phyloP scores from a whole-genome alignment of 805 yeast species.

The Wickerhamiella spandovensis region DNA sequence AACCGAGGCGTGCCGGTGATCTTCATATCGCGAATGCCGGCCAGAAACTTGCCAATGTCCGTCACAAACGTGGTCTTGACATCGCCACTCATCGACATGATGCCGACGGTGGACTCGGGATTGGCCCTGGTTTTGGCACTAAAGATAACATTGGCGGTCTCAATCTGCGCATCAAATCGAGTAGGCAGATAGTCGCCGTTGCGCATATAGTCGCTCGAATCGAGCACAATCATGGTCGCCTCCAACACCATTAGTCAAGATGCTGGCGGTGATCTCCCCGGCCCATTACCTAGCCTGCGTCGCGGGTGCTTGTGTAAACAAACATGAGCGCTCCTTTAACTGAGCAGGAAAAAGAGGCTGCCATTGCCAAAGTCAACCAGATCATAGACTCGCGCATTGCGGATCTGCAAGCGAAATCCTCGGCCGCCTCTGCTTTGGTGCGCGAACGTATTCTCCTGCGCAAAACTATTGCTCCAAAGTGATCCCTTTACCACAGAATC shows the following conservation, averaged over 20 bases:
- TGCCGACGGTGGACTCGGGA: conserved; percentile 89
- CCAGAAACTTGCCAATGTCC: conserved; percentile 72
- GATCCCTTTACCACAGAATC: too few species aligned
- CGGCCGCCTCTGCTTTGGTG: background rate
- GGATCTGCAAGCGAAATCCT: background rate
- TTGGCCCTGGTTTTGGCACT: conserved; percentile 74
- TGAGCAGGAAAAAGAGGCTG: background rate
- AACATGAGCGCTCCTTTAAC: background rate
- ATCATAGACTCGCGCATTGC: background rate
- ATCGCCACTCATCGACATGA: conserved; percentile 78
- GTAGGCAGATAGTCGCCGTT: conserved; percentile 88
- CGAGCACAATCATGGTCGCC: conserved; percentile 90
- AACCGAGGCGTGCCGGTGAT: conserved; percentile 59
- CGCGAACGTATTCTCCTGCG: conserved; percentile 4
- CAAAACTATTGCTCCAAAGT: background rate
- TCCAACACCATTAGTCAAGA: conserved; percentile 65
- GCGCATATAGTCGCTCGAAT: conserved; percentile 90
- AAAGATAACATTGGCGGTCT: conserved; percentile 77
- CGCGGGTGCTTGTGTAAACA: background rate
- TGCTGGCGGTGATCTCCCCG: background rate
- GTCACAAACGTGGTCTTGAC: conserved; percentile 82
- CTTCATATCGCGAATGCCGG: conserved; percentile 67
- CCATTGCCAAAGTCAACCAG: conserved; percentile 1
- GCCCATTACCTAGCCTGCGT: background rate
- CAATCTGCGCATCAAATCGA: conserved; percentile 84